These are phyloP conservation scores for Globisporangium recalcitrans DNA, from an alignment of 352 stramenopile genomes.

Conservation along the genomic window DNA sequence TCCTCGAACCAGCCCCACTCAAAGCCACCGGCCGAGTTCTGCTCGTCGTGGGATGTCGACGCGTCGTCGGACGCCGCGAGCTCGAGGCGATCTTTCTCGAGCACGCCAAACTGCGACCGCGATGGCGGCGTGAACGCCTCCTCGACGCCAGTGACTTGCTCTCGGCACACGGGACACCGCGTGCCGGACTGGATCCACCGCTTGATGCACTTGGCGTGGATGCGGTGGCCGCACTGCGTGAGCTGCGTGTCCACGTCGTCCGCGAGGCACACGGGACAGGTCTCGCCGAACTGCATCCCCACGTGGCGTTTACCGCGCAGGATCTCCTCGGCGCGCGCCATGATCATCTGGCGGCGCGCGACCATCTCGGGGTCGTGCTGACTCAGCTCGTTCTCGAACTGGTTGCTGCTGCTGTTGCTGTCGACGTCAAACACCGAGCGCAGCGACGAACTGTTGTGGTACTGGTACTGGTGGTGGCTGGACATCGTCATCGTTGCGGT, in stretches of 20 bases:
- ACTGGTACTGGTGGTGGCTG: conserved; percentile 3
- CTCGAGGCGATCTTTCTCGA: conserved; percentile 41
- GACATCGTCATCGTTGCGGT: background rate
- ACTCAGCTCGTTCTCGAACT: conserved; percentile 12
- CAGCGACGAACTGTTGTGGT: conserved; percentile 30
- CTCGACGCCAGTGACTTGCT: conserved; percentile 50
- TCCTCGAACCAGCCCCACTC: conserved; percentile 85
- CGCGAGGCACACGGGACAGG: conserved; percentile 62
- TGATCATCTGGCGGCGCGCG: conserved; percentile 35
- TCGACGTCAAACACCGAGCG: conserved; percentile 27
- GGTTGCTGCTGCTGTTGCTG: conserved; percentile 18
- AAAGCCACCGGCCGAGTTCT: conserved; percentile 30
- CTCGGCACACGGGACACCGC: conserved; percentile 59
- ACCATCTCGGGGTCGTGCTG: conserved; percentile 24
- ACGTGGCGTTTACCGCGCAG: conserved; percentile 52
- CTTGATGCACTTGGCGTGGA: conserved; percentile 79
- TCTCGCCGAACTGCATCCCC: conserved; percentile 57
- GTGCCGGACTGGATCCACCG: conserved; percentile 63
- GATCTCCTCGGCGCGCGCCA: conserved; percentile 59
- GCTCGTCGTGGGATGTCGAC: conserved; percentile 37
- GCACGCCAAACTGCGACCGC: conserved; percentile 19
- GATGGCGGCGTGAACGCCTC: conserved; percentile 44
- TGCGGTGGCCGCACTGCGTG: conserved; percentile 53
- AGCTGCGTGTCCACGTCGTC: conserved; percentile 73
- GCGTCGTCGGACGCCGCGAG: conserved; percentile 39